A percentile compares a stretch with the other conserved stretches of the same genome.
Evolutionary conservation across 106 monocot species (phyloP).

Genomic region (Triglochin maritima): DNA sequence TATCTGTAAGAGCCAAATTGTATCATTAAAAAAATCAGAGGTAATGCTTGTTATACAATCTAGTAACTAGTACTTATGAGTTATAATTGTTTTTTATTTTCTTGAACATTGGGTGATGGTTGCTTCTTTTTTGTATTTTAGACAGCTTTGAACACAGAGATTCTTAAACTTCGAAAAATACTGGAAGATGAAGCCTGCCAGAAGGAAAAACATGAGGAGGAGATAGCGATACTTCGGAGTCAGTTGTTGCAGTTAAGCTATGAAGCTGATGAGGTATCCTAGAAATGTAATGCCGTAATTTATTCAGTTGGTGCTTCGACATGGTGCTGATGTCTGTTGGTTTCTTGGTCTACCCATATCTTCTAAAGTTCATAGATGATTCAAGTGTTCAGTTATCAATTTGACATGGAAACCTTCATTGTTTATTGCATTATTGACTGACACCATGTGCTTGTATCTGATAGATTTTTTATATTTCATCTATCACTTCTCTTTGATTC

Average conservation of each 20-base stretch:
- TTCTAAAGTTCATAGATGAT: not conserved
- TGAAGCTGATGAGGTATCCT: constrained; percentile 88
- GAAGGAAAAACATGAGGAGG: constrained; percentile 92
- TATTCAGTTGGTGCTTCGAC: not conserved
- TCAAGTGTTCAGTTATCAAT: not conserved
- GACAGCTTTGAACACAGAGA: constrained; percentile 67
- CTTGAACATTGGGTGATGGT: not conserved
- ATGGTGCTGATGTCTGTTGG: not conserved
- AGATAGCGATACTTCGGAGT: constrained; percentile 59
- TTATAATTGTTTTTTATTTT: not conserved
- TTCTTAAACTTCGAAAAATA: constrained; percentile 54
- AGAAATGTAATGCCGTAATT: not conserved
- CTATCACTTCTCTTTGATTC: not conserved
- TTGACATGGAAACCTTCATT: not conserved
- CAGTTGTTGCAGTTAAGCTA: constrained; percentile 79
- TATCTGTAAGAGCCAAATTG: constrained; percentile 45
- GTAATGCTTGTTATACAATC: constrained; percentile 15
- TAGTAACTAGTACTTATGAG: not conserved
- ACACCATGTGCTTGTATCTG: not conserved
- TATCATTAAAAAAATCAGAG: constrained; percentile 74
- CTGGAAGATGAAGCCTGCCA: constrained; percentile 78
- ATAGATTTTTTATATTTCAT: not conserved
- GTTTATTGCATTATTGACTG: not conserved
- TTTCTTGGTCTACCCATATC: not conserved
- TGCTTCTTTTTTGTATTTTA: constrained; percentile 11